Evolutionary conservation across 2,329 filamentous ascomycete genomes (phyloP).

Genomic region (Claviceps spartinae): DNA sequence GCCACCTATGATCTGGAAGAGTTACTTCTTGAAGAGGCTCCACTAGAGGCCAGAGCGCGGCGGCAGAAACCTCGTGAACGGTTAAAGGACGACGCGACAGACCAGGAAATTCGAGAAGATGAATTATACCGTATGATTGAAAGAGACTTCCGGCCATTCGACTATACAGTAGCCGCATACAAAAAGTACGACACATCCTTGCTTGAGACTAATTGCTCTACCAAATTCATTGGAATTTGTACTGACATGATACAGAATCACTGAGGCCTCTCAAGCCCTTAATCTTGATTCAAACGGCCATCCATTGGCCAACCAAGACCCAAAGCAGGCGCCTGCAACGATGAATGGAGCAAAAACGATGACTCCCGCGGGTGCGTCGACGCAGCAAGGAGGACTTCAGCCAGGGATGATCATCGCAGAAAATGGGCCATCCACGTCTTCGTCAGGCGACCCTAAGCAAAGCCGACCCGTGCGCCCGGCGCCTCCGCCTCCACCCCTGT

Average conservation of each 20-base stretch:
- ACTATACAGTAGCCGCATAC: slow-evolving; percentile 77
- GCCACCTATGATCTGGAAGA: slow-evolving; percentile 97
- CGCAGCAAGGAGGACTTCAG: slow-evolving; percentile 1
- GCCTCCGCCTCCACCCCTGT: slow-evolving; percentile 28
- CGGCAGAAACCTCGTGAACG: slow-evolving; percentile 88
- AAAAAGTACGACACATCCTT: slow-evolving; percentile 42
- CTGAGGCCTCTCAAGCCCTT: slow-evolving; percentile 15
- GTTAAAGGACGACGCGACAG: slow-evolving; percentile 85
- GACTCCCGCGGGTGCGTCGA: slow-evolving; percentile 16
- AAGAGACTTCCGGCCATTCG: slow-evolving; percentile 83
- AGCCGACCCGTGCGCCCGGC: slow-evolving; percentile 15
- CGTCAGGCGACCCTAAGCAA: slow-evolving; percentile 14
- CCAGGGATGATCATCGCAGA: slow-evolving; percentile 5
- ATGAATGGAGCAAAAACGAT: slow-evolving; percentile 33
- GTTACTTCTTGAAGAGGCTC: slow-evolving; percentile 82
- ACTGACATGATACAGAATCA: slow-evolving; percentile 22
- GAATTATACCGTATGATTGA: slow-evolving; percentile 92
- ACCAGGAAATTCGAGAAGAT: slow-evolving; percentile 87
- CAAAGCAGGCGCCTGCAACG: slow-evolving; percentile 31
- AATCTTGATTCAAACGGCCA: slow-evolving; percentile 8
- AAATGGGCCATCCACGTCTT: slow-evolving; percentile 8
- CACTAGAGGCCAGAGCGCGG: slow-evolving; percentile 79
- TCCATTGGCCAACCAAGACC: slow-evolving; percentile 8
- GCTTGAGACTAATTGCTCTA: not conserved
- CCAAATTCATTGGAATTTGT: not conserved